Percentiles rank a stretch among this genome's conserved stretches.
phyloP scores from a whole-genome alignment of 1,284 basidiomycete genomes.

The Peniophora sp. region DNA sequence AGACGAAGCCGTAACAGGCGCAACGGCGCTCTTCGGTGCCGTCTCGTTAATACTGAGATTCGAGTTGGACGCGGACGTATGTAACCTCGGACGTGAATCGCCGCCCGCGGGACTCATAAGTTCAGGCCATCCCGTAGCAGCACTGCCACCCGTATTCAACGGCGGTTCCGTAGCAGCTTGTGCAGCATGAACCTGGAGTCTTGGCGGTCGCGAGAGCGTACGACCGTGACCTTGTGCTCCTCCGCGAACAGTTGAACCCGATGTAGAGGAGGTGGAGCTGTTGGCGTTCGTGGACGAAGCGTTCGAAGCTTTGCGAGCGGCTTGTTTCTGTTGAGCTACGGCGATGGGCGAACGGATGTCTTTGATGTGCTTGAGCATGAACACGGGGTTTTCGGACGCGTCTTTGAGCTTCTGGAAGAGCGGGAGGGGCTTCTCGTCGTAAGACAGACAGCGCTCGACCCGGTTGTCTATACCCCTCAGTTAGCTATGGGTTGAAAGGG shows the following conservation, averaged over 20 bases:
- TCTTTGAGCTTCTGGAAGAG: constrained; percentile 98
- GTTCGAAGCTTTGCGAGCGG: constrained; percentile 63
- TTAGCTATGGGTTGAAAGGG: neutral
- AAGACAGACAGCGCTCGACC: constrained; percentile 90
- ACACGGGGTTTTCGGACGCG: constrained; percentile 93
- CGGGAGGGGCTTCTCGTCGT: constrained; percentile 95
- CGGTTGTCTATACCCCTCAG: constrained; percentile 45
- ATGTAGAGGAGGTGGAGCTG: constrained; percentile 9
- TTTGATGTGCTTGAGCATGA: constrained; percentile 98
- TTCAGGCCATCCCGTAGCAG: constrained; percentile 71
- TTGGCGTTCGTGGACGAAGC: constrained; percentile 17
- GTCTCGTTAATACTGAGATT: constrained; percentile 33
- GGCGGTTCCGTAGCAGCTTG: constrained; percentile 20
- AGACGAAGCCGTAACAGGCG: constrained; percentile 7
- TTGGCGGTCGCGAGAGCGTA: constrained; percentile 41
- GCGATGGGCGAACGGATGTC: constrained; percentile 96
- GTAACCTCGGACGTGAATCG: no score
- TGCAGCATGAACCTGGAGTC: constrained; percentile 54
- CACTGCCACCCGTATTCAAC: constrained; percentile 43
- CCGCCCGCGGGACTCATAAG: constrained; percentile 46
- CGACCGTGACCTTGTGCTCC: constrained; percentile 7
- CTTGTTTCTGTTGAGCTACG: constrained; percentile 91
- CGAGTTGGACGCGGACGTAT: no score
- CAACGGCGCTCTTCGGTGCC: constrained; percentile 7
- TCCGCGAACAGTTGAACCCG: neutral